Evolutionary conservation across 352 stramenopile genomes (phyloP), one percentile per base, ranked within the genome.

Genomic region (Globisporangium solare): DNA sequence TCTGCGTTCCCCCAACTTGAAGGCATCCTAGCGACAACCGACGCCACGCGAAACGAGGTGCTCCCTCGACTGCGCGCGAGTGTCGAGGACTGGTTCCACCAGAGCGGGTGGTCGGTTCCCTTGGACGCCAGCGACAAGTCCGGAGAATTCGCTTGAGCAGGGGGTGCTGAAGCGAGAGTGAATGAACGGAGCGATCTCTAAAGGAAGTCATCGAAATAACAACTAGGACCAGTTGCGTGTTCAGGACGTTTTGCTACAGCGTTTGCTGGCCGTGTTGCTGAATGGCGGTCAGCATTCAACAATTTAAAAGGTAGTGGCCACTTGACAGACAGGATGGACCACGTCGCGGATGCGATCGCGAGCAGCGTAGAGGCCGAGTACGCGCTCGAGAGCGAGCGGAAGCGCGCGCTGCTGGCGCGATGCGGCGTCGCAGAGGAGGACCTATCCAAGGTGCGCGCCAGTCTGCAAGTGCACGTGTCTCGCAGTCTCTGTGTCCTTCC

Each of bases 401-500:
- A 68, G 59, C 46, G 52, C 24, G 53, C 43, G 32, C 56, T 83
- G 15, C 61, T 83, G 61, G 51, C 22, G 27, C 51, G 20, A 18
- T 67, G 54, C 11, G 73, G 68, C 6, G 54, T 83, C 22, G 17
- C 42, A 18, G 73, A 83, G 60, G 68, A 78, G 2, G 61, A 83
- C 15, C 56, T 83, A 7, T 83, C 73, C 15, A 77, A 77, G 59
- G 73, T 79, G 31, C 20, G 37, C 39, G 17, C 43, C 21, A 22
- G 17, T 14, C 35, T 53, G 32, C n/a, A 41, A 48, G 15, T 39
- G 15, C 37, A 7, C 7, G 27, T 35, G 27, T 10, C 27, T 35
- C 6, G 27, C 27, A 35, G 10, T 1, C 27, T 37, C 21, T 24
- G 17, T 57, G 4, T 56, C 5, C 2, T 5, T 15, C n/a, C 12